These are phyloP conservation scores for Paramecium sonneborni DNA, from an alignment of 73 alveolate species.

Conservation along the genomic window DNA sequence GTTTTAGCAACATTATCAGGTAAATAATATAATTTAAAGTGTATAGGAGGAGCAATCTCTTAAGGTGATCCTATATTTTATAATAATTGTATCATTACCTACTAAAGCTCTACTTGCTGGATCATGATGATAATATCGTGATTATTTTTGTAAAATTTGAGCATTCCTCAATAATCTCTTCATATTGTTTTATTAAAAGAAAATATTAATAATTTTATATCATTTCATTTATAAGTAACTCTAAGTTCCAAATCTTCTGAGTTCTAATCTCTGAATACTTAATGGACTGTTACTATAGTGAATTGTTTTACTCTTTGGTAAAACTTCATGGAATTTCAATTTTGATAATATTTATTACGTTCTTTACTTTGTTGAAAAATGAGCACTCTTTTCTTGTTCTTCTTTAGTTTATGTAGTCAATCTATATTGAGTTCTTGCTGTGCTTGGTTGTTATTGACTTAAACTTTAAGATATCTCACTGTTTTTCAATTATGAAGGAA, in stretches of 20 bases:
- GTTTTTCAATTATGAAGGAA: not conserved
- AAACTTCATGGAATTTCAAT: not conserved
- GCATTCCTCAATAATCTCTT: slow-evolving; percentile 28
- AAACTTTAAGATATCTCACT: not conserved
- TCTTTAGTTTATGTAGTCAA: not conserved
- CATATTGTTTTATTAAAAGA: not conserved
- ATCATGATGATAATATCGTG: slow-evolving; percentile 31
- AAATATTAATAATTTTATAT: not conserved
- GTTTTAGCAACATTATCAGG: slow-evolving; percentile 30
- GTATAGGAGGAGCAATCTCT: slow-evolving; percentile 28
- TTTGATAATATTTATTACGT: not conserved
- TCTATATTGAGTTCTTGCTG: not conserved
- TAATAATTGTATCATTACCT: not conserved
- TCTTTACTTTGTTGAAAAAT: not conserved
- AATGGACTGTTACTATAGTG: not conserved
- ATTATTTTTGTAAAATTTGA: not conserved
- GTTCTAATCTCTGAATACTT: not conserved
- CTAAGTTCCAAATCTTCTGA: not conserved
- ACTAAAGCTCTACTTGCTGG: slow-evolving; percentile 32
- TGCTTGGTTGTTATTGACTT: not conserved
- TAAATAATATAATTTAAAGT: slow-evolving; percentile 4
- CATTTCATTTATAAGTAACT: not conserved
- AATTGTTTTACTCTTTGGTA: not conserved
- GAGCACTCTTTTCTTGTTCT: not conserved
- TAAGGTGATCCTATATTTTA: not conserved